Conservation (phyloP, 163 green algal species). For the Coccomyxa subellipsoidea region DNA sequence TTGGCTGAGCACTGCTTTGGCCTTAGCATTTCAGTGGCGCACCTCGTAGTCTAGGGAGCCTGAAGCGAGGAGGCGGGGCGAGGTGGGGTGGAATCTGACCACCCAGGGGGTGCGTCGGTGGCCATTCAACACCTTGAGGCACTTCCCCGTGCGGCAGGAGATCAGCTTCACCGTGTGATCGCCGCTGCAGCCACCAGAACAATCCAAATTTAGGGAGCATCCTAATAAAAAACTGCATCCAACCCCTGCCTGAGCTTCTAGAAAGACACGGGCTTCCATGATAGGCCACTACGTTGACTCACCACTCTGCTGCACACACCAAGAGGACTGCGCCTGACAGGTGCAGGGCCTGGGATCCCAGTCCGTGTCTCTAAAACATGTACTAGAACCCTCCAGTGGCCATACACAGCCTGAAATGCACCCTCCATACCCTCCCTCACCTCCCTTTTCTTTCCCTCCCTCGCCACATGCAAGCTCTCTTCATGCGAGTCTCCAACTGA, state of each 20-base stretch:
- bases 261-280: background rate
- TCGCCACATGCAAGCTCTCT: no score
- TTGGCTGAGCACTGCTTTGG: no score
- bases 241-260: background rate
- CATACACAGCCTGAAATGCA: no score
- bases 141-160: slow-evolving; percentile 50
- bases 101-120: slow-evolving; percentile 92
- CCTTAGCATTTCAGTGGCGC: no score
- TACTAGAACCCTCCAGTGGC: no score
- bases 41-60: slow-evolving; percentile 85
- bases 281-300: background rate
- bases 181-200: slow-evolving; percentile 61
- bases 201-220: no score
- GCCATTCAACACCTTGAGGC: slow-evolving; percentile 63
- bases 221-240: background rate
- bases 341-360: no score
- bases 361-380: no score
- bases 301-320: background rate
- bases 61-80: slow-evolving; percentile 70
- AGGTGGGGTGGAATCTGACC: slow-evolving; percentile 78
- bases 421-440: no score
- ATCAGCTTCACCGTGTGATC: slow-evolving; percentile 95
- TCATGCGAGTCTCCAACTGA: no score
- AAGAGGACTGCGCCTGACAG: no score
- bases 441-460: no score